Conservation (phyloP, 2,329 filamentous ascomycete species). For the Chrysoporthe cubensis region DNA sequence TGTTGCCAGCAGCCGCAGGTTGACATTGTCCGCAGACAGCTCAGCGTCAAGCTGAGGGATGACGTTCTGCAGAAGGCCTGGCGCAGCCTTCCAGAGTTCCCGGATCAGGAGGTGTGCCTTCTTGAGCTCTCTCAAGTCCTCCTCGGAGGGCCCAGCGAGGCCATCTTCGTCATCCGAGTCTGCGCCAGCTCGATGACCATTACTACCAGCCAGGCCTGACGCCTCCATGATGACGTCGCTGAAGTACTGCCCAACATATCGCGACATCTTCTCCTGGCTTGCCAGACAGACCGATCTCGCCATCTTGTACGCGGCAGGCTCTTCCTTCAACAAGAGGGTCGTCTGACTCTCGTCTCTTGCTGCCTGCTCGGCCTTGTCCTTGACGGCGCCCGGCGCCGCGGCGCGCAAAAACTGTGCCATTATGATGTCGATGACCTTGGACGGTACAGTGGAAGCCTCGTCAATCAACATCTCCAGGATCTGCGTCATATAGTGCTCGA, state of each 20-base stretch:
- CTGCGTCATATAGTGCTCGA: constrained; percentile 89
- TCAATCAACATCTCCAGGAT: constrained; percentile 86
- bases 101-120: constrained; percentile 89
- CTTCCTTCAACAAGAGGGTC: constrained; percentile 82
- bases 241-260: constrained; percentile 94
- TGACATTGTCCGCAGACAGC: constrained; percentile 84
- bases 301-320: constrained; percentile 94
- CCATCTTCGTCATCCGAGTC: constrained; percentile 67
- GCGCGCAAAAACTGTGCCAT: constrained; percentile 94
- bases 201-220: constrained; percentile 62
- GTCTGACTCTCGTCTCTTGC: constrained; percentile 76
- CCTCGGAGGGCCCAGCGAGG: constrained; percentile 70
- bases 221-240: constrained; percentile 95
- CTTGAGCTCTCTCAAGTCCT: constrained; percentile 82
- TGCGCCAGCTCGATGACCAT: constrained; percentile 61
- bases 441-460: constrained; percentile 76
- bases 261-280: constrained; percentile 91
- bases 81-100: constrained; percentile 91
- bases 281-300: constrained; percentile 91
- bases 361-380: constrained; percentile 57
- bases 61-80: constrained; percentile 87
- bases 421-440: constrained; percentile 86
- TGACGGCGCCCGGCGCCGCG: constrained; percentile 69
- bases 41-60: constrained; percentile 93
- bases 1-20: constrained; percentile 84